phyloP scores from a whole-genome alignment of 2,329 filamentous ascomycete species.

The Cordyceps cicadae region DNA sequence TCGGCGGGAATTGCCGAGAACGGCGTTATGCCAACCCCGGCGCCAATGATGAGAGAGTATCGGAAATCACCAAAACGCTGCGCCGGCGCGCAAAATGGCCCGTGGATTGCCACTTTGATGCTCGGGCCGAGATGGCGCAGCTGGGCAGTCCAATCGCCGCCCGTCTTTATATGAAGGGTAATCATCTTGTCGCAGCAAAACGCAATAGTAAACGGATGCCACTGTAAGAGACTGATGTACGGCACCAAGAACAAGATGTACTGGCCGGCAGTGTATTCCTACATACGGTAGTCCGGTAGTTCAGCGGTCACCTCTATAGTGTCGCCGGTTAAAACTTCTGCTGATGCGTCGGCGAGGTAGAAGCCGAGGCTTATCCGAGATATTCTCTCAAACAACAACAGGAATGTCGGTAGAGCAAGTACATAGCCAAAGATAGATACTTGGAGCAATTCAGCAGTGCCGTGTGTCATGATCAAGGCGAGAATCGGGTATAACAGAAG shows the following conservation, averaged over 20 bases:
- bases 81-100: constrained; percentile 49
- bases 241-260: constrained; percentile 51
- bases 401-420: constrained; percentile 43
- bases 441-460: constrained; percentile 41
- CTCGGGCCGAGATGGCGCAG: constrained; percentile 34
- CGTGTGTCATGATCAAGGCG: constrained; percentile 46
- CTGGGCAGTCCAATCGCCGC: constrained; percentile 46
- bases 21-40: constrained; percentile 50
- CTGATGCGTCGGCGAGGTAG: constrained; percentile 36
- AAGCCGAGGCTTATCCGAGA: constrained; percentile 40
- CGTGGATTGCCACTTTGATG: constrained; percentile 46
- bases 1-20: constrained; percentile 50
- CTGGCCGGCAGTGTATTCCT: constrained; percentile 48
- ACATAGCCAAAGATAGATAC: constrained; percentile 50
- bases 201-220: constrained; percentile 53
- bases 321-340: constrained; percentile 43
- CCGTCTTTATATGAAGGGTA: constrained; percentile 50
- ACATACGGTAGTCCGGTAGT: constrained; percentile 39
- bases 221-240: constrained; percentile 44
- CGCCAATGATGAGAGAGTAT: constrained; percentile 47
- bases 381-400: constrained; percentile 40
- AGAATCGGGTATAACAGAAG: constrained; percentile 52
- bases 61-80: constrained; percentile 51
- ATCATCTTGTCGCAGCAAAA: constrained; percentile 43
- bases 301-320: constrained; percentile 41